These are phyloP conservation scores for Jimgerdemannia flammicorona DNA, from an alignment of 192 early-diverging fungal species.

Conservation along the genomic window DNA sequence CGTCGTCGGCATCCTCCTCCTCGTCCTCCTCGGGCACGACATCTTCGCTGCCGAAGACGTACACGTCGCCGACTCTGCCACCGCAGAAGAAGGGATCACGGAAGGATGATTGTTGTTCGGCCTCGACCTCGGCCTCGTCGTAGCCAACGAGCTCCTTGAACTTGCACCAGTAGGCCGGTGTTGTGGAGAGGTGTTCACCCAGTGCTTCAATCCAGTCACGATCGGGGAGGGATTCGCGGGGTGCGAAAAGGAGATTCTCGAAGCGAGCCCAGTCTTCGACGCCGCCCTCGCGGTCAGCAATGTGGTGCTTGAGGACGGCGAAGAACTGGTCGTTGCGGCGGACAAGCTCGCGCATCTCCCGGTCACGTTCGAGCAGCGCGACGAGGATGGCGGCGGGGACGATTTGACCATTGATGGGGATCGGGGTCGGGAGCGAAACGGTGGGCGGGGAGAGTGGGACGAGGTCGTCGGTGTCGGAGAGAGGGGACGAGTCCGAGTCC, in stretches of 20 bases:
- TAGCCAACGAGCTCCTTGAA: conserved; percentile 42
- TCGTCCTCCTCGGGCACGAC: conserved; percentile 5
- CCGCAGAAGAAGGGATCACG: too few species aligned
- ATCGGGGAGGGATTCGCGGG: conserved; percentile 23
- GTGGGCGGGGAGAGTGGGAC: not conserved
- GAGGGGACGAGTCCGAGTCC: not conserved
- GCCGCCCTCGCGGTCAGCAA: not conserved
- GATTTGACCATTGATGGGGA: conserved; percentile 13
- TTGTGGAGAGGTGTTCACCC: conserved; percentile 4
- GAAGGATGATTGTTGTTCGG: not conserved
- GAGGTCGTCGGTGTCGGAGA: conserved; percentile 2
- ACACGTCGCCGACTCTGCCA: not conserved
- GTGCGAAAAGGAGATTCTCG: conserved; percentile 14
- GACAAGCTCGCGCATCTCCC: conserved; percentile 30
- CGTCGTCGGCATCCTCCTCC: conserved; percentile 14
- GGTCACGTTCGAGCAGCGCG: conserved; percentile 25
- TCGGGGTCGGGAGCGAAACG: conserved; percentile 3
- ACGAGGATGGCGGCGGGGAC: conserved; percentile 33
- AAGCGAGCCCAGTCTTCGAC: conserved; percentile 25
- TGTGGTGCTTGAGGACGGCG: conserved; percentile 11
- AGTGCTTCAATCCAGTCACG: conserved; percentile 26
- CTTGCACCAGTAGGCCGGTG: conserved; percentile 17
- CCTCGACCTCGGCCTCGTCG: conserved; percentile 14
- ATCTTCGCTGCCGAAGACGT: conserved; percentile 3
- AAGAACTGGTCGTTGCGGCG: conserved; percentile 30